Evolutionary conservation across 768 basidiomycete genomes (phyloP).

Genomic region (Serendipita sp.): DNA sequence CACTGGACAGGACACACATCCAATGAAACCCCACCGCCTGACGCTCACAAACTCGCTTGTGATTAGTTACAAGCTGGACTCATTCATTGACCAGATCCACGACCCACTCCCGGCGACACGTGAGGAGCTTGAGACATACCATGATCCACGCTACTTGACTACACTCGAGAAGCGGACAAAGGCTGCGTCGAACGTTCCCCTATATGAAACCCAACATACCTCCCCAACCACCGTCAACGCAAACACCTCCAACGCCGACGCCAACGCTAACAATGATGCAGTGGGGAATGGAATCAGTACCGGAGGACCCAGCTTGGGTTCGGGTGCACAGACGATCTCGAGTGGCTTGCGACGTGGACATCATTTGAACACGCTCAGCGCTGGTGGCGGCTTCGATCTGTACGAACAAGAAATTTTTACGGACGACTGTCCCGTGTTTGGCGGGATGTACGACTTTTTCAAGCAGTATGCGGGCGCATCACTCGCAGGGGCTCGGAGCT

Average conservation of each 20-base stretch:
- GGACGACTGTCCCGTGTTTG: conserved; percentile 93
- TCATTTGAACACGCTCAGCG: no score
- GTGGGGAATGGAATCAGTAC: neutral
- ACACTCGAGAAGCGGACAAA: neutral
- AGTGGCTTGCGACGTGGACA: no score
- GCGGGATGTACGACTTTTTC: conserved; percentile 89
- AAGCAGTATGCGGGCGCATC: conserved; percentile 87
- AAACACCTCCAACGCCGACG: no score
- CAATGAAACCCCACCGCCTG: conserved; percentile 96
- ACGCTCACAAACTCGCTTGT: conserved; percentile 92
- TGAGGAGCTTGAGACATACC: conserved; percentile 78
- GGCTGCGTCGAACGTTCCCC: neutral
- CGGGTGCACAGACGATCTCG: no score
- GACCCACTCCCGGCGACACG: conserved; percentile 78
- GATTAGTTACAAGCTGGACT: conserved; percentile 89
- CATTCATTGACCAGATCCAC: conserved; percentile 84
- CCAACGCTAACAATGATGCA: neutral
- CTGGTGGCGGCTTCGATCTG: neutral
- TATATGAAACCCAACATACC: neutral
- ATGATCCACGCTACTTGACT: conserved; percentile 33
- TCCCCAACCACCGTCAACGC: no score
- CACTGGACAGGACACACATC: conserved; percentile 69
- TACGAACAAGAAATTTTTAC: conserved; percentile 16
- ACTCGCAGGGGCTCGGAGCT: conserved; percentile 39
- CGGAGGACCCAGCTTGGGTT: no score